Percentiles rank a stretch among this genome's conserved stretches.
Conservation (phyloP, 2,329 filamentous ascomycete species). For the Coleophoma cylindrospora region DNA sequence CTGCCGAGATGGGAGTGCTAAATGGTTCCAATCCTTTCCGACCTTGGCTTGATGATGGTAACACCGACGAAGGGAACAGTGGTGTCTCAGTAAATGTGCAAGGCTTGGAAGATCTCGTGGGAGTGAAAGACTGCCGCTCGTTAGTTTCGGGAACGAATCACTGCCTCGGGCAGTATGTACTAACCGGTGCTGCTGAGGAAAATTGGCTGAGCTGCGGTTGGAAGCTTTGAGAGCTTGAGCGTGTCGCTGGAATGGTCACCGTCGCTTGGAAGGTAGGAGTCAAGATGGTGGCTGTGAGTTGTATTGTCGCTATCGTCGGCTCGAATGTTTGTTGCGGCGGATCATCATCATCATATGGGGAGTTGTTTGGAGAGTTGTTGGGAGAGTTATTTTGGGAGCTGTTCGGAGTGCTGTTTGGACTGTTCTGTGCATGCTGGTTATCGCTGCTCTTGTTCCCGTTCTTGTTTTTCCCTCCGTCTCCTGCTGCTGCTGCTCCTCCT, state of each 20-base stretch:
- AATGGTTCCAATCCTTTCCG: neutral
- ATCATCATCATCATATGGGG: neutral
- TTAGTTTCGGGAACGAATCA: neutral
- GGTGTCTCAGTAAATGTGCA: neutral
- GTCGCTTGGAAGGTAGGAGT: neutral
- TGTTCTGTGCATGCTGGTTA: neutral
- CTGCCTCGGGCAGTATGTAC: neutral
- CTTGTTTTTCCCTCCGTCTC: constrained; percentile 1
- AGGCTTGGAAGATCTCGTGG: too few relatives aligned
- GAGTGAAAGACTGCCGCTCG: neutral
- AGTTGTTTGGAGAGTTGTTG: neutral
- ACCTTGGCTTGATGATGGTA: neutral
- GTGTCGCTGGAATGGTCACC: neutral
- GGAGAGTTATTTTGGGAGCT: neutral
- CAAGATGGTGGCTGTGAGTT: neutral
- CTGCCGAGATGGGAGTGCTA: neutral
- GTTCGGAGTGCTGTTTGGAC: neutral
- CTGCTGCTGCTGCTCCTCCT: too few relatives aligned
- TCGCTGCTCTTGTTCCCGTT: neutral
- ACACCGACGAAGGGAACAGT: neutral
- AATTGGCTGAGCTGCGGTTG: neutral
- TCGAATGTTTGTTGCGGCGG: neutral
- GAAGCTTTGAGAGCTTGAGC: neutral
- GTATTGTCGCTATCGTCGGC: neutral
- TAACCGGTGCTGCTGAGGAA: neutral